phyloP scores from a whole-genome alignment of 805 yeast species.

The Wickerhamiella brachini region DNA sequence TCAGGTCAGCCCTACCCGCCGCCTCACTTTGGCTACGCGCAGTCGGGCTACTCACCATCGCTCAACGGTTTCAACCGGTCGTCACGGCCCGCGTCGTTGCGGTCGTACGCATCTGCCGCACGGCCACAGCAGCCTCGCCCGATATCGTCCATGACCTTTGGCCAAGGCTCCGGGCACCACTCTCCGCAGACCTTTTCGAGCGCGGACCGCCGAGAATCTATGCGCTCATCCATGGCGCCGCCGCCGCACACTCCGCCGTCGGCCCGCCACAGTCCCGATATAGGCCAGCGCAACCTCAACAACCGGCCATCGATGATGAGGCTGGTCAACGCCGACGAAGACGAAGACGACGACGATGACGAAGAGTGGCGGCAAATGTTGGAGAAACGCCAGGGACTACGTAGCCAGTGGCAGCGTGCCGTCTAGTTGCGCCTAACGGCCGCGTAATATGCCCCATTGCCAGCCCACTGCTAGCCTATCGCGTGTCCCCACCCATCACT shows the following conservation, averaged over 20 bases:
- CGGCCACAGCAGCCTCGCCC: neutral
- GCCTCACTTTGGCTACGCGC: neutral
- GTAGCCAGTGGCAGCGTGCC: constrained; percentile 12
- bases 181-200: neutral
- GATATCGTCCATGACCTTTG: neutral
- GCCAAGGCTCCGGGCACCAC: neutral
- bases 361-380: constrained; percentile 14
- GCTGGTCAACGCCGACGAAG: constrained; percentile 9
- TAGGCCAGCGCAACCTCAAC: neutral
- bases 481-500: no score
- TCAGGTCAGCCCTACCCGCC: neutral
- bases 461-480: no score
- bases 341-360: constrained; percentile 14
- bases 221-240: neutral
- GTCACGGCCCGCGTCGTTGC: neutral
- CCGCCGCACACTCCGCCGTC: constrained; percentile 1
- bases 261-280: neutral
- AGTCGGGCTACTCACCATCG: neutral
- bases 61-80: neutral
- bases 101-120: neutral
- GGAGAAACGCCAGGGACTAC: constrained; percentile 13
- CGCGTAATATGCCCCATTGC: no score
- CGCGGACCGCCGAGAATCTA: constrained; percentile 2
- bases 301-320: constrained; percentile 16
- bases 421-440: neutral